These are phyloP conservation scores for Trichocomaceae sp. DNA, from an alignment of 2,329 filamentous ascomycete species.

Conservation along the genomic window DNA sequence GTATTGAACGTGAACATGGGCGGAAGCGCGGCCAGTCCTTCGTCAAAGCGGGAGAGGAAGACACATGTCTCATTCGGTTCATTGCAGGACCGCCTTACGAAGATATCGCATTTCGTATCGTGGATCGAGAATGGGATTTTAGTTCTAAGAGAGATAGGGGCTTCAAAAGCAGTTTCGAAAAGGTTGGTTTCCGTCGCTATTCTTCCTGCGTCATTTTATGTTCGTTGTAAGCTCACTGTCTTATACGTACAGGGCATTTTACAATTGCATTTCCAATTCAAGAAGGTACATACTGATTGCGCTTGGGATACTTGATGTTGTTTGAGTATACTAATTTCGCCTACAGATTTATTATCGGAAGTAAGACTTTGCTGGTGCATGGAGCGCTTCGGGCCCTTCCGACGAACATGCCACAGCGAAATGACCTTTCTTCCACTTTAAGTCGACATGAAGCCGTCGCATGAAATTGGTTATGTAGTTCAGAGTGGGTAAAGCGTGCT, in stretches of 20 bases:
- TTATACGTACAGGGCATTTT: slow-evolving; percentile 65
- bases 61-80: slow-evolving; percentile 94
- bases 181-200: slow-evolving; percentile 54
- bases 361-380: slow-evolving; percentile 21
- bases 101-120: slow-evolving; percentile 93
- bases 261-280: slow-evolving; percentile 97
- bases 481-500: neutral
- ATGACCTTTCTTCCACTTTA: neutral
- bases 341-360: slow-evolving; percentile 45
- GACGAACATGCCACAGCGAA: neutral
- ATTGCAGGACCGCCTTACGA: slow-evolving; percentile 93
- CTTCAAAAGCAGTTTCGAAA: slow-evolving; percentile 95
- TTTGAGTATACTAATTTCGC: slow-evolving; percentile 14
- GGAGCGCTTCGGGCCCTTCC: neutral
- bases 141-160: slow-evolving; percentile 90
- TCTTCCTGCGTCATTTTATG: neutral
- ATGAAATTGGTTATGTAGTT: neutral
- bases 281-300: slow-evolving; percentile 62
- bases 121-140: slow-evolving; percentile 99
- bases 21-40: slow-evolving; percentile 85
- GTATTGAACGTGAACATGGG: slow-evolving; percentile 89
- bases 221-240: slow-evolving; percentile 12
- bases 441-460: neutral
- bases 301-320: neutral
- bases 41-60: slow-evolving; percentile 87